A percentile compares a stretch with the other conserved stretches of the same genome.
These are phyloP conservation scores for Hypericum androsaemum DNA, from an alignment of 345 rosid genomes.

Conservation along the genomic window DNA sequence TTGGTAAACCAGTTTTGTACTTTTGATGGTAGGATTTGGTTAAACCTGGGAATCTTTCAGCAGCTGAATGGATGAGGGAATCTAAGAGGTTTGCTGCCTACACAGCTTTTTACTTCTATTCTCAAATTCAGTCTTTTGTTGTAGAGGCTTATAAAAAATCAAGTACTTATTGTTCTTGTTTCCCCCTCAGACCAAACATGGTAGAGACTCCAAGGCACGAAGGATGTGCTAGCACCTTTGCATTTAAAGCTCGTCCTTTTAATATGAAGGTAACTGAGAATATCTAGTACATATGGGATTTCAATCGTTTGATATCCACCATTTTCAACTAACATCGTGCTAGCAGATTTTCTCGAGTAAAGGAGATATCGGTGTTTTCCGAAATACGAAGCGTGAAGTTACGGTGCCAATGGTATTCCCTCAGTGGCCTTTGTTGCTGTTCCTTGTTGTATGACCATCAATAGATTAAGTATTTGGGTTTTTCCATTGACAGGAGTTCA, in stretches of 20 bases:
- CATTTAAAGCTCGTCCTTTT: conserved; percentile 58
- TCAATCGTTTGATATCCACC: no score
- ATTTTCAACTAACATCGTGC: no score
- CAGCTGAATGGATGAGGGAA: conserved; percentile 39
- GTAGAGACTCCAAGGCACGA: conserved; percentile 34
- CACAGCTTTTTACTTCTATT: neutral
- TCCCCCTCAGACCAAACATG: conserved; percentile 33
- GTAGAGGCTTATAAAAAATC: conserved; percentile 10
- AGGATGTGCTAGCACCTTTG: conserved; percentile 19
- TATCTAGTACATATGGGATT: no score
- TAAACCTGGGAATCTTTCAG: conserved; percentile 25
- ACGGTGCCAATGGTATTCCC: conserved; percentile 63
- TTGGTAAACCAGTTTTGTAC: no score
- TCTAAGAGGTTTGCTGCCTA: conserved; percentile 38
- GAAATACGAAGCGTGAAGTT: conserved; percentile 61
- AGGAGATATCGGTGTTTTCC: conserved; percentile 69
- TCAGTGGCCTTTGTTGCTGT: conserved; percentile 1
- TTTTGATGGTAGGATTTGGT: conserved; percentile 32
- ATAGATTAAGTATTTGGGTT: neutral
- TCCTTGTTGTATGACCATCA: conserved; percentile 1
- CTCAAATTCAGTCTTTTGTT: no score
- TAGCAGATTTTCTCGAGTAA: conserved; percentile 68
- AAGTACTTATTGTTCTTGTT: neutral
- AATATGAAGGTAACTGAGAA: conserved; percentile 54
- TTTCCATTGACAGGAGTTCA: conserved; percentile 51